phyloP scores from a whole-genome alignment of 208 protist species.

The Strigomonas culicis region DNA sequence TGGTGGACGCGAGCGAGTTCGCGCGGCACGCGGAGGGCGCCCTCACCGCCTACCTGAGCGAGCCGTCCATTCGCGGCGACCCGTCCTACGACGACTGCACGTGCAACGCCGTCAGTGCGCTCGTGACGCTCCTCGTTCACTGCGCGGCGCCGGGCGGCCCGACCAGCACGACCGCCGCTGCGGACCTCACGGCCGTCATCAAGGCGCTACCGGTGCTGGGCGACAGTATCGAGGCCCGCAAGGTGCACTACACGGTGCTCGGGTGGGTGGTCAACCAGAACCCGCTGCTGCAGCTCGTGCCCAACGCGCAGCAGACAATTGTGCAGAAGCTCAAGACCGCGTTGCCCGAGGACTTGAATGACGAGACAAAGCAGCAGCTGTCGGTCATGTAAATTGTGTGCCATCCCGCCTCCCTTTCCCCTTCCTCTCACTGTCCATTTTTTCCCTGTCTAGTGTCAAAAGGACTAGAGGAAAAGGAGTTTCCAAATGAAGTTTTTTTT shows the following conservation, averaged over 20 bases:
- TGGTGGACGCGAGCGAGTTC: slow-evolving; percentile 34
- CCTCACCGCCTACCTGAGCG: slow-evolving; percentile 38
- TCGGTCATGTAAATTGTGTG: slow-evolving; percentile 29
- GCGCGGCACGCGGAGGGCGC: slow-evolving; percentile 35
- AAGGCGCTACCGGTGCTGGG: slow-evolving; percentile 51
- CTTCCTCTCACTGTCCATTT: slow-evolving; percentile 2
- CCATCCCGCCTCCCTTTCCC: not conserved
- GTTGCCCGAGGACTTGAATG: slow-evolving; percentile 31
- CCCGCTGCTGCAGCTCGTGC: slow-evolving; percentile 33
- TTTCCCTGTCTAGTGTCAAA: not conserved
- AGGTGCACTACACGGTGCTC: slow-evolving; percentile 72
- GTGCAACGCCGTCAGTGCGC: slow-evolving; percentile 67
- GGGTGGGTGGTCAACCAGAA: slow-evolving; percentile 48
- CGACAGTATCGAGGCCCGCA: slow-evolving; percentile 69
- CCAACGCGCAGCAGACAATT: slow-evolving; percentile 26
- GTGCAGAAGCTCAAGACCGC: slow-evolving; percentile 39
- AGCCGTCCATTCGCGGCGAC: slow-evolving; percentile 23
- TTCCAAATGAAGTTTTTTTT: slow-evolving; percentile 13
- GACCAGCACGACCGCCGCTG: slow-evolving; percentile 11
- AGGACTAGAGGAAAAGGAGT: not conserved
- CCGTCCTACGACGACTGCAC: slow-evolving; percentile 44
- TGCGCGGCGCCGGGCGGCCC: slow-evolving; percentile 25
- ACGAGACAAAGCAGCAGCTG: slow-evolving; percentile 52
- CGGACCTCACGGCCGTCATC: slow-evolving; percentile 41
- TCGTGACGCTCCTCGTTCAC: slow-evolving; percentile 59